Conservation (phyloP, 192 early-diverging fungal genomes). For the Backusella tarrabulga region DNA sequence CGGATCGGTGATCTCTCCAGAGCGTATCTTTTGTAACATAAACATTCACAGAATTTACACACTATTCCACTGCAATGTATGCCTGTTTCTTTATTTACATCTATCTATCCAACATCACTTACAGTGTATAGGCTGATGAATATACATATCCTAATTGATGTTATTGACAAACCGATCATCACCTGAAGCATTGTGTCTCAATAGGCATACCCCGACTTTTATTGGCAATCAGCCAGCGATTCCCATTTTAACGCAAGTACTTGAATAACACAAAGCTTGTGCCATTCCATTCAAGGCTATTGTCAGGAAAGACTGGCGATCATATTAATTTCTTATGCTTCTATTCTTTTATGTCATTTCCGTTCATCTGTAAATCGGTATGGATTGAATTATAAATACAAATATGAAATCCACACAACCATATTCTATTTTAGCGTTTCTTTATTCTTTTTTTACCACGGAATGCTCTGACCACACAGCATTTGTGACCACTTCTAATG, state of each 20-base stretch:
- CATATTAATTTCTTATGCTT: background rate
- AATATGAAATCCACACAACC: background rate
- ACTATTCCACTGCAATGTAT: background rate
- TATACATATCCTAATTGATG: background rate
- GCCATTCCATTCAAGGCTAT: slow-evolving; percentile 4
- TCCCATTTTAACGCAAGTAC: background rate
- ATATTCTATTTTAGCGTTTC: background rate
- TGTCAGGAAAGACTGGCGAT: background rate
- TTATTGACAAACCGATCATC: background rate
- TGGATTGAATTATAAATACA: background rate
- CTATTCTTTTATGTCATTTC: background rate
- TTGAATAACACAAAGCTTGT: background rate
- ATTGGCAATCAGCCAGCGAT: background rate
- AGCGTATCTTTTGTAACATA: background rate
- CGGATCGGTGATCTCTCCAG: background rate
- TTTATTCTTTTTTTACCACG: too few species aligned
- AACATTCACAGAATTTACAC: too few species aligned
- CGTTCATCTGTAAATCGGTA: background rate
- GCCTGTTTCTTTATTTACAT: background rate
- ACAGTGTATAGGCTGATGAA: background rate
- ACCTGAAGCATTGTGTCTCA: background rate
- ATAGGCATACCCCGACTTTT: background rate
- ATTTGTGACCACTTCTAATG: background rate
- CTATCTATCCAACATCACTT: background rate
- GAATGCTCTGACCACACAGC: background rate